phyloP scores from a whole-genome alignment of 208 protist species.

The Leishmania tropica region DNA sequence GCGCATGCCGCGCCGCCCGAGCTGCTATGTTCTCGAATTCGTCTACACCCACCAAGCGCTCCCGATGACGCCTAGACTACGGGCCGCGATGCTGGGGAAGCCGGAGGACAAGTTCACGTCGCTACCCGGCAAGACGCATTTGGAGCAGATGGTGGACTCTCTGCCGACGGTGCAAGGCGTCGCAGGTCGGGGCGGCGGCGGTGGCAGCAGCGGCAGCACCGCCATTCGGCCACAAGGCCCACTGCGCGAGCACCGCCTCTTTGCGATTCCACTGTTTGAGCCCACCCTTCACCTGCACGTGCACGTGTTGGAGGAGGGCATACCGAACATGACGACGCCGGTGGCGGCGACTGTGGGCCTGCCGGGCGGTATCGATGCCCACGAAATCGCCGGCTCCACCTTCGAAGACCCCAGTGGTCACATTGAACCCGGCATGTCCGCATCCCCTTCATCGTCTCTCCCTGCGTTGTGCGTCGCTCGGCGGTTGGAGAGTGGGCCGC shows the following conservation, averaged over 20 bases:
- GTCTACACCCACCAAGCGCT: conserved; percentile 59
- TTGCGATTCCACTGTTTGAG: conserved; percentile 76
- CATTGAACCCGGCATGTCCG: background rate
- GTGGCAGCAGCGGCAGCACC: conserved; percentile 12
- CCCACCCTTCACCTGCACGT: conserved; percentile 57
- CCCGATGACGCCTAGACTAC: conserved; percentile 40
- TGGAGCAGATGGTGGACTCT: conserved; percentile 54
- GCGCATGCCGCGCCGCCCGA: conserved; percentile 33
- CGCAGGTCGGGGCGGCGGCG: conserved; percentile 24
- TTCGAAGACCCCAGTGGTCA: background rate
- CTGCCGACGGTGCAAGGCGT: conserved; percentile 42
- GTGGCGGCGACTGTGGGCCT: conserved; percentile 17
- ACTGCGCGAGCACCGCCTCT: conserved; percentile 59
- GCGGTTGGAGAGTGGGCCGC: conserved; percentile 30
- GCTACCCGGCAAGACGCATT: conserved; percentile 19
- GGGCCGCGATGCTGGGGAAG: conserved; percentile 31
- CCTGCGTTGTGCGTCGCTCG: conserved; percentile 24
- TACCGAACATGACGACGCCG: conserved; percentile 29
- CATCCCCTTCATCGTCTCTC: background rate
- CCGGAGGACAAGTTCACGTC: conserved; percentile 19
- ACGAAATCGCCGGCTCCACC: background rate
- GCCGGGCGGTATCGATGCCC: background rate
- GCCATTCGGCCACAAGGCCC: conserved; percentile 9
- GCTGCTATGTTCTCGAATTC: conserved; percentile 69
- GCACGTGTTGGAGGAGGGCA: conserved; percentile 69